Evolutionary conservation across 257 asterid genomes (phyloP), one percentile per base, ranked within the genome.

Genomic region (Verbena officinalis): DNA sequence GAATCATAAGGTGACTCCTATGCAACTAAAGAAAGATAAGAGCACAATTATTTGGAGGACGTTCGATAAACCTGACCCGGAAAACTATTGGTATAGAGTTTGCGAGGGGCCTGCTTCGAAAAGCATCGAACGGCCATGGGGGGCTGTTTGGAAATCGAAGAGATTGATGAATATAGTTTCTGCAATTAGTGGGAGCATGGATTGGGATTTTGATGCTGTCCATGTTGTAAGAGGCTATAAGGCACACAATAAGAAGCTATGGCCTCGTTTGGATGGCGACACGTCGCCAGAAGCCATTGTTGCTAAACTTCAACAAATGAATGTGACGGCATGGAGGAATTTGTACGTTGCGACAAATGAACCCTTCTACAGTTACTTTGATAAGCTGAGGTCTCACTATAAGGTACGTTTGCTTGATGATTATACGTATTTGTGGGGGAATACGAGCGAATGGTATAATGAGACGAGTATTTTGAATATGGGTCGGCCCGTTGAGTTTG

Each of bases 201-300:
- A 93, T 66, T 93, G 99, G 99, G 99, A 93, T 78, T 93, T 75
- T 12, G 97, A 93, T 63, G 95, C 97, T 5, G 95, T 84, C 27
- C 99, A 93, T 44, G 96, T 93, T 17, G 86, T 93, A 38, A 84
- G 97, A 40, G 99, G 99, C 15, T 81, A 80, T 69, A 93, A 93
- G 69, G 97, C 99, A 1, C 81, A 59, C 64, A 83, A 93, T 55
- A 90, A 81, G 68, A 74, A 62, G 66, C 72, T 86, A 1, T 94
- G 99, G 99, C 97, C 99, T 23, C 80, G 80, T 67, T 67, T 94
- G 70, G 97, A 94, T 59, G 76, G 78, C 0, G 99, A 94, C 64
- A 94, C 99, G 7, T 90, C 97, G 4, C 99, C 97, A 0, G 97
- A 94, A 45, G 79, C 95, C 20, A 78, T 93, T 17, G 90, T 74